Evolutionary conservation across 2,329 filamentous ascomycete species (phyloP), one percentile per base, ranked within the genome.

Genomic region (Rugonectria rugulosa): DNA sequence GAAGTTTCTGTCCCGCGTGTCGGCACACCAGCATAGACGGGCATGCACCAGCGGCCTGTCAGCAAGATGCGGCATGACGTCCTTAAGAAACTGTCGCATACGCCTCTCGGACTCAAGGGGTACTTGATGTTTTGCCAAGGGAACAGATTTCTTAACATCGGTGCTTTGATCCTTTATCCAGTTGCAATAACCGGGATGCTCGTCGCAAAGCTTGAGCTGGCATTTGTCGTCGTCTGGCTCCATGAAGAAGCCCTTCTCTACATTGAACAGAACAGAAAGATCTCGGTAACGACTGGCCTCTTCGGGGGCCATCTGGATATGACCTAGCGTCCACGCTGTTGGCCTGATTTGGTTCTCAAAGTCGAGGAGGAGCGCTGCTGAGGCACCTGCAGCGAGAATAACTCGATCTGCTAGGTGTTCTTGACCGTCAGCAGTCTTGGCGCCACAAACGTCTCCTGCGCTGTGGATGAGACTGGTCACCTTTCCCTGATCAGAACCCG

Each of bases 301-400:
- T 12, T 60, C 43, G 0, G 43, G 34, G 0, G 60, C 60, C 57
- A 63, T 60, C 14, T 63, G 56, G 0, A 63, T 60, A 34, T 63
- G 61, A 1, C 60, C 60, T 0, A 63, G 17, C 0, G 60, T 62
- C 61, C 60, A 63, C 0, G 60, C 60, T 0, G 61, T 62, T 24
- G 61, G 60, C 0, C 61, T 57, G 11, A 63, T 51, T 20, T 63
- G 60, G 12, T 63, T 63, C n/a, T 62, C 61, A 29, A 63, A 62
- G 6, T 63, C 57, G 2, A 63, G 49, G 17, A 63, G 53, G 9
- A 44, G 24, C 10, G 57, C 43, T 6, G 53, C 59, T 10, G 57
- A 62, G 4, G 60, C 61, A 21, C 60, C 60, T 0, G 49, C 53
- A 0, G 60, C 44, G 1, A 63, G 17, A 5, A 63, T 53, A 0